A percentile compares a stretch with the other conserved stretches of the same genome.
These are phyloP conservation scores for Pedinophyceae sp. DNA, from an alignment of 139 green algal genomes.

Conservation along the genomic window DNA sequence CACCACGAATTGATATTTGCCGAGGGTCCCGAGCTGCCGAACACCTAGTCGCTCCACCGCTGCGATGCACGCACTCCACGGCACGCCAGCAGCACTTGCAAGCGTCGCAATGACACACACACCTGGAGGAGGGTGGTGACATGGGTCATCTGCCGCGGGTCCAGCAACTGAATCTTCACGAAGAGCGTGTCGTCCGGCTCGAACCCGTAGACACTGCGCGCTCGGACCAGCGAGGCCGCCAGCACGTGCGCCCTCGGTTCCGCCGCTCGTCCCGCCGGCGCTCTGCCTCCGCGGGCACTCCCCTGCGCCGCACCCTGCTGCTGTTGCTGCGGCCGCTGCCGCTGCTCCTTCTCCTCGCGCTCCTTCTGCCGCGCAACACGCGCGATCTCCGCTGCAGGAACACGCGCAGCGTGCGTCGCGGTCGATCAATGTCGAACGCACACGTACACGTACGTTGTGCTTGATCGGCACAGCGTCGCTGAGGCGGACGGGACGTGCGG, in stretches of 20 bases:
- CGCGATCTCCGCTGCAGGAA: neutral
- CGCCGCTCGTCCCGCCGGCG: no score
- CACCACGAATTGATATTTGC: no score
- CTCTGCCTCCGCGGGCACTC: no score
- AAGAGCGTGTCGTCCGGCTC: conserved; percentile 59
- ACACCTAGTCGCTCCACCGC: neutral
- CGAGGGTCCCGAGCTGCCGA: no score
- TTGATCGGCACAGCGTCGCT: neutral
- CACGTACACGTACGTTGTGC: neutral
- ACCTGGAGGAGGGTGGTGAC: conserved; percentile 33
- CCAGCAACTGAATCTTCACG: conserved; percentile 68
- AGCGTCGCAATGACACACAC: neutral
- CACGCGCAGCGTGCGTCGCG: neutral
- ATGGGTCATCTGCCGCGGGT: neutral
- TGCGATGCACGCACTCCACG: neutral
- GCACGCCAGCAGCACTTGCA: neutral
- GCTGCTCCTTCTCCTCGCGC: conserved; percentile 9
- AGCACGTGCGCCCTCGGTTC: conserved; percentile 37
- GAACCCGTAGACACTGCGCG: conserved; percentile 73
- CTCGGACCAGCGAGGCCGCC: conserved; percentile 53
- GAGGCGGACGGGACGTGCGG: neutral
- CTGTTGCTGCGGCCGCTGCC: neutral
- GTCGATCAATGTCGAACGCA: neutral
- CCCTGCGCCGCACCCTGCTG: conserved; percentile 1
- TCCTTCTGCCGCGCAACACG: conserved; percentile 7